Conservation (phyloP, 192 early-diverging fungal genomes). For the Irineochytrium annulatum region DNA sequence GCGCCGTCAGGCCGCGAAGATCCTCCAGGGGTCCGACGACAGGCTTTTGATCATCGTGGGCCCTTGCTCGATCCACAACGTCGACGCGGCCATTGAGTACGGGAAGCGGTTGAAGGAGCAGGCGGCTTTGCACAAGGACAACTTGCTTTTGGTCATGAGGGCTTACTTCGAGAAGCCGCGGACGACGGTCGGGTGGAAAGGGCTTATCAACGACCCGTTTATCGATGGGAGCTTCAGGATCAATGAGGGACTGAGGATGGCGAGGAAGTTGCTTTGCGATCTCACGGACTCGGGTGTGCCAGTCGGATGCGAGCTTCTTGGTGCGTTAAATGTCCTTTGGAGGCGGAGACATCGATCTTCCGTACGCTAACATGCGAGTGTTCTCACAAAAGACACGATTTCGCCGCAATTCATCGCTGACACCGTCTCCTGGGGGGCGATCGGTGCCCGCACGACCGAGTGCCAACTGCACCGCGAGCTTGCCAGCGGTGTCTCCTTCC, state of each 20-base stretch:
- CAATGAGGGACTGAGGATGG: constrained; percentile 91
- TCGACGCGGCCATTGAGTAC: constrained; percentile 80
- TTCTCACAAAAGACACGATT: constrained; percentile 61
- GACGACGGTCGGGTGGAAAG: constrained; percentile 97
- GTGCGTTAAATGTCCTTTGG: not conserved
- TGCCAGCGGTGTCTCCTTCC: constrained; percentile 89
- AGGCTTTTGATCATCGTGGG: constrained; percentile 87
- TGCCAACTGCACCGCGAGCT: constrained; percentile 94
- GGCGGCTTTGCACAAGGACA: constrained; percentile 64
- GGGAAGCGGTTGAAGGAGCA: constrained; percentile 50
- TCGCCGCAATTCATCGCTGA: constrained; percentile 94
- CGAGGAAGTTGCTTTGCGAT: constrained; percentile 71
- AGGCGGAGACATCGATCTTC: not conserved
- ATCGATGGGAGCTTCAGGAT: constrained; percentile 77
- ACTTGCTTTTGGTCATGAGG: constrained; percentile 89
- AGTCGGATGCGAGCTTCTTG: constrained; percentile 82
- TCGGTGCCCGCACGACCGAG: constrained; percentile 94
- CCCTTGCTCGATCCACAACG: constrained; percentile 96
- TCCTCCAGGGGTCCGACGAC: constrained; percentile 79
- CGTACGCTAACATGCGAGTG: not conserved
- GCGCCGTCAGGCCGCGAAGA: constrained; percentile 52
- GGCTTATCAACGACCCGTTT: constrained; percentile 68
- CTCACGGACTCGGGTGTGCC: constrained; percentile 82
- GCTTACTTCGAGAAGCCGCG: constrained; percentile 98
- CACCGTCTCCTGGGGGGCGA: constrained; percentile 93